Conservation (phyloP, 805 yeast species). For the Myxozyma mucilagina region DNA sequence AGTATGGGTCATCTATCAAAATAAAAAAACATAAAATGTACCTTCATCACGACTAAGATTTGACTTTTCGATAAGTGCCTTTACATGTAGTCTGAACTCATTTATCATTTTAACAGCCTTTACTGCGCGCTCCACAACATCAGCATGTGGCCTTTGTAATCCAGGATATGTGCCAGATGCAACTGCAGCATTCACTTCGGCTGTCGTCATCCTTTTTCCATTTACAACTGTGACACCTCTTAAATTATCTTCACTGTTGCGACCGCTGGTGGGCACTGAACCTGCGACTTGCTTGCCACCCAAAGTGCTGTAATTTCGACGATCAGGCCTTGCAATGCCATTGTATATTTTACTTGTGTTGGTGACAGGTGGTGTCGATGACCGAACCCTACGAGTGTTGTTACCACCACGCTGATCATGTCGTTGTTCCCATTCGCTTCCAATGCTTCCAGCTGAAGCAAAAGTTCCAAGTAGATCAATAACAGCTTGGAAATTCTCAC, state of each 20-base stretch:
- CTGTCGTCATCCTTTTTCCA: slow-evolving; percentile 28
- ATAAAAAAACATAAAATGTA: slow-evolving; percentile 20
- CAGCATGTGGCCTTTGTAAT: slow-evolving; percentile 43
- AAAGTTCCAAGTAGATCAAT: slow-evolving; percentile 34
- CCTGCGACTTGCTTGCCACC: not conserved
- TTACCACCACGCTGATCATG: slow-evolving; percentile 13
- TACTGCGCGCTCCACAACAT: slow-evolving; percentile 55
- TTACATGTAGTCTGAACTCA: slow-evolving; percentile 41
- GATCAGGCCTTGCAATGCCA: slow-evolving; percentile 6
- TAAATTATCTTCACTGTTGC: slow-evolving; percentile 10
- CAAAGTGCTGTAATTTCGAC: slow-evolving; percentile 29
- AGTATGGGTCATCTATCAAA: no score
- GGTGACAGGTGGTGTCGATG: slow-evolving; percentile 19
- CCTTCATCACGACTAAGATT: slow-evolving; percentile 39
- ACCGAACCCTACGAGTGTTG: slow-evolving; percentile 7
- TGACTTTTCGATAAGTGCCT: slow-evolving; percentile 35
- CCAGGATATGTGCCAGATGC: slow-evolving; percentile 31
- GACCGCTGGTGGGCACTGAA: not conserved
- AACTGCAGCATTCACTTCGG: slow-evolving; percentile 32
- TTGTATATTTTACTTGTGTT: not conserved
- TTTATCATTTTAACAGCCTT: slow-evolving; percentile 39
- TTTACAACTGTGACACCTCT: slow-evolving; percentile 10
- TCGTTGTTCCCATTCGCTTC: slow-evolving; percentile 30
- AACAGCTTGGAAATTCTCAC: slow-evolving; percentile 32
- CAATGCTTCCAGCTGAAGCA: slow-evolving; percentile 33